Evolutionary conservation across 768 basidiomycete species (phyloP).

Genomic region (Cystobasidium ongulense): DNA sequence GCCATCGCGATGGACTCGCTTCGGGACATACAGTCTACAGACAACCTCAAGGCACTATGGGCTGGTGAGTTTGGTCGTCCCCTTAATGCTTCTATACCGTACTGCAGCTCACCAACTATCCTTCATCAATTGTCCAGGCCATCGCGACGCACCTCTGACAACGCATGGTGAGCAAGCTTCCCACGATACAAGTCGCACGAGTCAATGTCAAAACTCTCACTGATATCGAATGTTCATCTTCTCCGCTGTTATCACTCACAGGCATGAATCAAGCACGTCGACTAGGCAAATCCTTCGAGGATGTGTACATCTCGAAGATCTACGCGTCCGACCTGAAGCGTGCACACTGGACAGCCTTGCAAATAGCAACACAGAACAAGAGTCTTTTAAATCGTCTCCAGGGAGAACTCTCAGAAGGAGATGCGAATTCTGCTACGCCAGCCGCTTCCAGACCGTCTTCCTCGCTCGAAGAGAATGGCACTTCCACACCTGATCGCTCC

Average conservation of each 20-base stretch:
- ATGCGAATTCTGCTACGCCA: neutral
- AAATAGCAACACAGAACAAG: slow-evolving; percentile 32
- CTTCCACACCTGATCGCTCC: neutral
- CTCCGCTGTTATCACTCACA: neutral
- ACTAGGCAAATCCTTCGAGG: slow-evolving; percentile 36
- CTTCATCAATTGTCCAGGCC: no score
- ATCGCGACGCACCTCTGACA: slow-evolving; percentile 36
- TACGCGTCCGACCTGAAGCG: slow-evolving; percentile 47
- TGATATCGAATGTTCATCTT: neutral
- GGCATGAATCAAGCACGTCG: slow-evolving; percentile 33
- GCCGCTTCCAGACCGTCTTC: neutral
- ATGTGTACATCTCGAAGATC: slow-evolving; percentile 42
- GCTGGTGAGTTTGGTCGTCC: no score
- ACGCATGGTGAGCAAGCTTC: slow-evolving; percentile 33
- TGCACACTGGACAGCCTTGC: slow-evolving; percentile 46
- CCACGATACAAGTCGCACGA: neutral
- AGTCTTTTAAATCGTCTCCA: neutral
- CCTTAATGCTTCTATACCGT: no score
- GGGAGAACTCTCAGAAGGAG: neutral
- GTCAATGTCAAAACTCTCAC: no score
- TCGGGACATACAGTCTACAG: slow-evolving; percentile 6
- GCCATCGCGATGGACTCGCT: neutral
- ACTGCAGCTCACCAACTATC: no score
- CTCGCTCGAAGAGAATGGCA: neutral
- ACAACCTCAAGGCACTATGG: slow-evolving; percentile 29